phyloP scores from a whole-genome alignment of 495 filamentous ascomycete genomes.

The Tuber magnatum region DNA sequence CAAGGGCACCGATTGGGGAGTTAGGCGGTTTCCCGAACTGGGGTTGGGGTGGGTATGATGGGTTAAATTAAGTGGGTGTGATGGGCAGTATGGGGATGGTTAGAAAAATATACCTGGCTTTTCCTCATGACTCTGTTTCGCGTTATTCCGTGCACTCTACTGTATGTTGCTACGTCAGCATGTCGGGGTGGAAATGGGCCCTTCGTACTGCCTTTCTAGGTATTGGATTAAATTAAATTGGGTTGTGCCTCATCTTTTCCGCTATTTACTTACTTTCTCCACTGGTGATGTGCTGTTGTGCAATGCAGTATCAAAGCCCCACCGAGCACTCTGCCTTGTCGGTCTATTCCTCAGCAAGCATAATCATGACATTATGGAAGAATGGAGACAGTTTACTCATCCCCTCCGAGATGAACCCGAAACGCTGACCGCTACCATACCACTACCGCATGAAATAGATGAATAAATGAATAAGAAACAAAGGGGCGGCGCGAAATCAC shows the following conservation, averaged over 20 bases:
- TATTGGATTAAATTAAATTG: neutral
- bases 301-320: neutral
- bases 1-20: slow-evolving; percentile 37
- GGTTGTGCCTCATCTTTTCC: neutral
- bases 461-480: too few species aligned
- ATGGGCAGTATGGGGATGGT: neutral
- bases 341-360: neutral
- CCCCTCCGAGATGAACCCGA: neutral
- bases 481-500: too few species aligned
- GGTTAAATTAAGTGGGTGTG: neutral
- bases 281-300: neutral
- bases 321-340: neutral
- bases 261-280: neutral
- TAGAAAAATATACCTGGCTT: neutral
- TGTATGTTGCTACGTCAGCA: neutral
- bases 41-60: neutral
- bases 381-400: neutral
- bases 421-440: neutral
- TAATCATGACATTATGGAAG: neutral
- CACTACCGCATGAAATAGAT: too few species aligned
- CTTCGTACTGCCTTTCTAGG: neutral
- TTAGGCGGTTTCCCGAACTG: slow-evolving; percentile 11
- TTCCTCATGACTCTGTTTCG: neutral
- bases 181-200: neutral
- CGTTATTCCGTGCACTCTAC: neutral